Conservation (phyloP, 768 basidiomycete genomes). For the Lactarius akahatsu region DNA sequence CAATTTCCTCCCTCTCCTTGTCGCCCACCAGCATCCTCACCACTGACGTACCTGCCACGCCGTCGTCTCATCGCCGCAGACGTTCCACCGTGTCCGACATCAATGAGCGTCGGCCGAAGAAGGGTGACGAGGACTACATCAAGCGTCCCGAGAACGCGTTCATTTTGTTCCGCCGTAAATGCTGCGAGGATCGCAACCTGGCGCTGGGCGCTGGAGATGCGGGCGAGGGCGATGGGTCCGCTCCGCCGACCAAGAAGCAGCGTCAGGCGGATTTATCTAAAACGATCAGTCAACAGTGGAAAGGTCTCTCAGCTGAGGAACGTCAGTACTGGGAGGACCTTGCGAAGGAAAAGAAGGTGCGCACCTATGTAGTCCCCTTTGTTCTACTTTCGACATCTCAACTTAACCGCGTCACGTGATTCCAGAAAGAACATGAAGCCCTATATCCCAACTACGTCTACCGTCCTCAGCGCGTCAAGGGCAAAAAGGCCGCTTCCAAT, state of each 20-base stretch:
- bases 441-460: conserved; percentile 78
- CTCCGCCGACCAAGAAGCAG: conserved; percentile 60
- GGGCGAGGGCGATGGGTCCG: conserved; percentile 24
- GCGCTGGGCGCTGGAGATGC: conserved; percentile 45
- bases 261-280: conserved; percentile 79
- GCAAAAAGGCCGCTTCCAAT: conserved; percentile 52
- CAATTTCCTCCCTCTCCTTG: conserved; percentile 39
- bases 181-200: conserved; percentile 68
- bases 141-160: conserved; percentile 84
- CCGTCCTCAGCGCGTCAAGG: conserved; percentile 64
- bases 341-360: conserved; percentile 77
- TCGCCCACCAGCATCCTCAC: conserved; percentile 33
- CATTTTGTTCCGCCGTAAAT: conserved; percentile 79
- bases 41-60: conserved; percentile 31
- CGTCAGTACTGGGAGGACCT: conserved; percentile 71
- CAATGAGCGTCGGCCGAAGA: conserved; percentile 44
- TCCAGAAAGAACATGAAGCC: conserved; percentile 75
- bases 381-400: background rate
- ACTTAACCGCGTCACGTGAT: conserved; percentile 58
- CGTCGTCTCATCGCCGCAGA: conserved; percentile 36
- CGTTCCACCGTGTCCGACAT: conserved; percentile 39
- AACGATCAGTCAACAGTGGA: conserved; percentile 82
- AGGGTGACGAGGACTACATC: conserved; percentile 81
- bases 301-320: conserved; percentile 62
- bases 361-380: conserved; percentile 43